Base-by-base conservation (phyloP, 129 eudicot species). In the Flaveria trinervia region DNA sequence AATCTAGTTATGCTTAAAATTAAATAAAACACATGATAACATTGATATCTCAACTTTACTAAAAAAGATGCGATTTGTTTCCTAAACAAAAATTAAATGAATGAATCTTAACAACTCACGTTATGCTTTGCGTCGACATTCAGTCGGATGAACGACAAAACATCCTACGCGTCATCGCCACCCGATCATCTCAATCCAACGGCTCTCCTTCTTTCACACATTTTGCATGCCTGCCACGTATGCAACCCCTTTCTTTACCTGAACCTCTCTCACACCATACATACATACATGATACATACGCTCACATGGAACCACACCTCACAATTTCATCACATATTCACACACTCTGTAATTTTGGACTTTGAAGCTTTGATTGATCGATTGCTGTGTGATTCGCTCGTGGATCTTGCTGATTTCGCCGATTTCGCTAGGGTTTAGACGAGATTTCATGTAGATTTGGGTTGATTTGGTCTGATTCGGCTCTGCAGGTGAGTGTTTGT, bases 191-290 rank as follows among this genome's bases (percentile, higher is more conserved):
- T n/a, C 39, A 2, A 80, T 80, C 83, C 80, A 67, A 80, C 76
- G 80, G 22, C 18, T 17, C 15, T 61, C 45, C 23, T 28, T 44
- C 69, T 26, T 20, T 30, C 26, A 55, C 84, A 55, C 17, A 55
- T 44, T 74, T 67, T 80, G 84, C 84, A 80, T 80, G 84, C 76
- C 69, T 80, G 84, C 80, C 80, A 80, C 84, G 76, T 74, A 68
- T 45, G 33, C 70, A 55, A 45, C 65, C 45, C 77, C 72, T 64
- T 49, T 79, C 60, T 61, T 54, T 71, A 71, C 77, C 82, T 71
- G 66, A 79, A 48, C 49, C 62, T 10, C 44, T 67, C 80, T 76
- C 25, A 14, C 13, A 41, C 56, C 50, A 25, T 25, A 20, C 67
- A 67, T 1, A 23, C 30, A 26, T 26, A 26, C 30, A 26, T 26